Evolutionary conservation across 352 stramenopile species (phyloP), one percentile per base, ranked within the genome.

Genomic region (Phytophthora pseudosyringae): DNA sequence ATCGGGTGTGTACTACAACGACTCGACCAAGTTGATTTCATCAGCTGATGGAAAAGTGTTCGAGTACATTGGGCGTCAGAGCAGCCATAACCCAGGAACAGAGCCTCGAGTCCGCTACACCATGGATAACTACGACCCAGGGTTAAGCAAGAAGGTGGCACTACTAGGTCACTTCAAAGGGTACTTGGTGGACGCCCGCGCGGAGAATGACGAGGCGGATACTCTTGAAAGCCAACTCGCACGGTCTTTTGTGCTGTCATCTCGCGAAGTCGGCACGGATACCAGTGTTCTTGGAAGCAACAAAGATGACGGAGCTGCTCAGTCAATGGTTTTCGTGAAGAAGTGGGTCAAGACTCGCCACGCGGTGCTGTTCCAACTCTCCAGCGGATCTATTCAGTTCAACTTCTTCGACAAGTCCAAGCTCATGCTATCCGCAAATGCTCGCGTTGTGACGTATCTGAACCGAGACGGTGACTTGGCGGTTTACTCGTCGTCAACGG

Each of bases 301-400:
- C 21, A 44, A 45, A 25, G 52, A 50, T 26, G 55, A 62, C 26
- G 25, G 39, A 18, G 40, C 28, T 26, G 43, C 25, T 11, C 49
- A 73, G 13, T 67, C 69, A 12, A 88, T 99, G 73, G 80, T 97
- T 10, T 99, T 95, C 66, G 83, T 99, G 40, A 98, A 98, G 69
- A 99, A 99, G 73, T 99, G 97, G 97, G 87, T 99, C 65, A 97
- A 97, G 56, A 99, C 98, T 21, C 96, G 96, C 43, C 97, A 99
- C 67, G 97, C 97, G 2, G 97, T 99, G 69, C 84, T 99, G 4
- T 99, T 99, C 71, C 93, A 97, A 49, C 76, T 99, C 28, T 98
- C 94, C 21, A 98, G 99, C 77, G 80, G 94, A 51, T 98, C 94
- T 29, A 90, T 99, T 35, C 93, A 98, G 75, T 93, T 97, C 46